A percentile compares a stretch with the other conserved stretches of the same genome.
These are phyloP conservation scores for Lactifluus volemus DNA, from an alignment of 768 basidiomycete species.

Conservation along the genomic window DNA sequence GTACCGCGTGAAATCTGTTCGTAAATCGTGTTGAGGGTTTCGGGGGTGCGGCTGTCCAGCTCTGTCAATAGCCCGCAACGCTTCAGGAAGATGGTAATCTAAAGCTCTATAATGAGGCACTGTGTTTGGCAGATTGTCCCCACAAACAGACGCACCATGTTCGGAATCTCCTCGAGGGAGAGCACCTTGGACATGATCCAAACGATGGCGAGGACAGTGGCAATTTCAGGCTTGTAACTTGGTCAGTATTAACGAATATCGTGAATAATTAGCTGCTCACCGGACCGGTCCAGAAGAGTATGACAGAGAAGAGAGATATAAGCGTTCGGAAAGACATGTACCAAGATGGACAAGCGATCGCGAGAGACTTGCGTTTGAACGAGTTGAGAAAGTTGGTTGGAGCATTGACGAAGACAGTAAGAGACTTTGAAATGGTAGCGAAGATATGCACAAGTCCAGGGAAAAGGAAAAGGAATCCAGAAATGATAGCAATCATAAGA, in stretches of 20 bases:
- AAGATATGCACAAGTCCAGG: background rate
- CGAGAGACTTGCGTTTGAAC: background rate
- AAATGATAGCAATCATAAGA: background rate
- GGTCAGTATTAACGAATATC: background rate
- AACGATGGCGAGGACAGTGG: background rate
- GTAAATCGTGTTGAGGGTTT: background rate
- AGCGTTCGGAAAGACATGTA: background rate
- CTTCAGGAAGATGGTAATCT: background rate
- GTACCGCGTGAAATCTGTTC: conserved; percentile 1
- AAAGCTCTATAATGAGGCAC: background rate
- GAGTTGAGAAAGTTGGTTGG: background rate
- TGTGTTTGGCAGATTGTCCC: too few relatives aligned
- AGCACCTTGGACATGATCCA: background rate
- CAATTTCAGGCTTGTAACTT: background rate
- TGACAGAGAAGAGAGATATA: background rate
- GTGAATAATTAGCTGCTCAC: background rate
- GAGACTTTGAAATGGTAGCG: background rate
- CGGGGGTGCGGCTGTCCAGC: background rate
- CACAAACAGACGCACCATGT: background rate
- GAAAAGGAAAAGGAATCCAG: background rate
- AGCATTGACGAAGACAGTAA: background rate
- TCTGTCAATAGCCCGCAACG: background rate
- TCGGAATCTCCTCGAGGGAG: background rate
- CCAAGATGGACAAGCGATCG: background rate
- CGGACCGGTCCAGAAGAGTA: background rate